phyloP scores from a whole-genome alignment of 345 rosid species.

The Chamaenerion angustifolium region DNA sequence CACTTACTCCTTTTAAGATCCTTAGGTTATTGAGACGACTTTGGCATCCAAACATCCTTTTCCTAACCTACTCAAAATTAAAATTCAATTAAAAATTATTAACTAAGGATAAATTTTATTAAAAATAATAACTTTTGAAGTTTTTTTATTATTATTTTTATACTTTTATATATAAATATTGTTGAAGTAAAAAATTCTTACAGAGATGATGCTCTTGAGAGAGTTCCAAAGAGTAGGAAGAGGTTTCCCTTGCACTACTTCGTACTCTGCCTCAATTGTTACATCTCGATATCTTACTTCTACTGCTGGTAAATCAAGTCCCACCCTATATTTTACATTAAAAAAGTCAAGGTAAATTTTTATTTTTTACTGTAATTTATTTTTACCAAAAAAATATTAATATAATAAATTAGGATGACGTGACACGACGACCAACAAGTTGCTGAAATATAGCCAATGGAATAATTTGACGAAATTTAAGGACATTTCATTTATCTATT shows the following conservation, averaged over 20 bases:
- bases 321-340: constrained; percentile 14
- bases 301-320: constrained; percentile 18
- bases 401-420: no score
- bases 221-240: constrained; percentile 31
- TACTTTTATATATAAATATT: no score
- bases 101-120: no score
- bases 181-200: constrained; percentile 9
- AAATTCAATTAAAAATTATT: background rate
- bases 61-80: constrained; percentile 11
- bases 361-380: no score
- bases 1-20: constrained; percentile 30
- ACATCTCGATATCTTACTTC: constrained; percentile 27
- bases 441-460: no score
- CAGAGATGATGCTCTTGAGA: constrained; percentile 12
- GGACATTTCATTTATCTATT: no score
- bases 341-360: no score
- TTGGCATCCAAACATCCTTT: constrained; percentile 7
- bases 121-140: no score
- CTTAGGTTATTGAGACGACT: constrained; percentile 6
- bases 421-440: no score
- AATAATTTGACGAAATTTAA: no score
- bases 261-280: constrained; percentile 21
- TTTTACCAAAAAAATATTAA: no score
- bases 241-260: constrained; percentile 23
- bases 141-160: no score